Percentiles rank a stretch among this genome's conserved stretches.
Conservation (phyloP, 441 rosid species). For the Macaranga tanarius region DNA sequence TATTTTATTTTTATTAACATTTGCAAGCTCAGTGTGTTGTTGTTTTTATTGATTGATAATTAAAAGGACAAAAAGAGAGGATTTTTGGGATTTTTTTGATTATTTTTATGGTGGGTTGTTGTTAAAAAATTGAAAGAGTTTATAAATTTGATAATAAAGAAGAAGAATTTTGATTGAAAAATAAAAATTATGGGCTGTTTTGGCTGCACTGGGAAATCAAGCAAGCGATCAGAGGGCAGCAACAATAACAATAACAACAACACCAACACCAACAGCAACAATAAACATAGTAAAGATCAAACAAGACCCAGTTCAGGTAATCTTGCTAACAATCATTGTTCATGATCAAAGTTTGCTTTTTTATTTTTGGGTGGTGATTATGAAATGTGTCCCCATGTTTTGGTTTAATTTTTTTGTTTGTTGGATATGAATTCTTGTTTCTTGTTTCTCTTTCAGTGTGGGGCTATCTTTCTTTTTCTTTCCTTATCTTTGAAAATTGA, state of each 20-base stretch:
- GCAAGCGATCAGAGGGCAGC: conserved; percentile 35
- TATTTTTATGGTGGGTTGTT: background rate
- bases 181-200: conserved; percentile 58
- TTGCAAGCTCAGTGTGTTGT: background rate
- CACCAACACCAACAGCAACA: conserved; percentile 13
- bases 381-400: background rate
- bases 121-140: too few species aligned
- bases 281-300: conserved; percentile 32
- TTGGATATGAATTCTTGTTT: background rate
- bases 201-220: conserved; percentile 41
- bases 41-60: conserved; percentile 9
- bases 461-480: background rate
- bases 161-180: background rate
- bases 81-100: too few species aligned
- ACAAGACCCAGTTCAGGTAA: conserved; percentile 46
- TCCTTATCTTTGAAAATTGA: background rate
- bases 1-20: background rate
- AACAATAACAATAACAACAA: conserved; percentile 1
- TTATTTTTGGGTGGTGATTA: background rate
- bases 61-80: background rate
- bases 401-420: background rate
- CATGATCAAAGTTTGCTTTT: background rate
- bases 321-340: background rate
- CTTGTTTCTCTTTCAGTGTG: background rate
- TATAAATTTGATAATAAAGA: too few species aligned